Evolutionary conservation across 352 stramenopile species (phyloP).

Genomic region (Pythium biforme): DNA sequence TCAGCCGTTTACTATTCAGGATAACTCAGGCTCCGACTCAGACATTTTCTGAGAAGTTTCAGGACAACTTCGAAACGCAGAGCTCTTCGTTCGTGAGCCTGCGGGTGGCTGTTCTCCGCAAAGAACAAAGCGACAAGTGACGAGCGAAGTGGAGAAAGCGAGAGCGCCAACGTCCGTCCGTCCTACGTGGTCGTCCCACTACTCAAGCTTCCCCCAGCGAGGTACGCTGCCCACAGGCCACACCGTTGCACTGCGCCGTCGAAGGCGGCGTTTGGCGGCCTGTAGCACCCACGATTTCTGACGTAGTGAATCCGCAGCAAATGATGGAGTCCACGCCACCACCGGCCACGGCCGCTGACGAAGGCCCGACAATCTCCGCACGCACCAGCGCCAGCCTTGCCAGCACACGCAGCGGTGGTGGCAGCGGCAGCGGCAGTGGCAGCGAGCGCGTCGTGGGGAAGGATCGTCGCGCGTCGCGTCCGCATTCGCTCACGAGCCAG

Average conservation of each 20-base stretch:
- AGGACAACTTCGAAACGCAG: neutral
- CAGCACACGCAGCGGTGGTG: neutral
- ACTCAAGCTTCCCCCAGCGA: neutral
- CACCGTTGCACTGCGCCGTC: too few species aligned
- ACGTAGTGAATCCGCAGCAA: neutral
- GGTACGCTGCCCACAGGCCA: too few species aligned
- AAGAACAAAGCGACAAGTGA: neutral
- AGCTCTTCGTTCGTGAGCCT: neutral
- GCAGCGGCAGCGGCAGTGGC: slow-evolving; percentile 1
- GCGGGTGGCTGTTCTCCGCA: neutral
- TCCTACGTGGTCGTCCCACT: too few species aligned
- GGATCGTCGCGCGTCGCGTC: neutral
- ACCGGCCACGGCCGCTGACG: neutral
- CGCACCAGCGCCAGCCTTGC: slow-evolving; percentile 3
- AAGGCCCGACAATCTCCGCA: neutral
- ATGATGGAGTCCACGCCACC: slow-evolving; percentile 15
- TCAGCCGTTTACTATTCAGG: slow-evolving; percentile 9
- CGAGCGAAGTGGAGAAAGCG: neutral
- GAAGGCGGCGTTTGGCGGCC: too few species aligned
- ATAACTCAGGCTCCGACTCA: slow-evolving; percentile 8
- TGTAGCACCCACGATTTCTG: too few species aligned
- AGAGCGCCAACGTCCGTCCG: too few species aligned
- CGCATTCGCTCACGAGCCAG: slow-evolving; percentile 12
- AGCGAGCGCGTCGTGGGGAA: neutral
- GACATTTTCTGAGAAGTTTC: slow-evolving; percentile 6